A percentile compares a stretch with the other conserved stretches of the same genome.
phyloP scores from a whole-genome alignment of 306 rosid species.

The Malus sieversii region DNA sequence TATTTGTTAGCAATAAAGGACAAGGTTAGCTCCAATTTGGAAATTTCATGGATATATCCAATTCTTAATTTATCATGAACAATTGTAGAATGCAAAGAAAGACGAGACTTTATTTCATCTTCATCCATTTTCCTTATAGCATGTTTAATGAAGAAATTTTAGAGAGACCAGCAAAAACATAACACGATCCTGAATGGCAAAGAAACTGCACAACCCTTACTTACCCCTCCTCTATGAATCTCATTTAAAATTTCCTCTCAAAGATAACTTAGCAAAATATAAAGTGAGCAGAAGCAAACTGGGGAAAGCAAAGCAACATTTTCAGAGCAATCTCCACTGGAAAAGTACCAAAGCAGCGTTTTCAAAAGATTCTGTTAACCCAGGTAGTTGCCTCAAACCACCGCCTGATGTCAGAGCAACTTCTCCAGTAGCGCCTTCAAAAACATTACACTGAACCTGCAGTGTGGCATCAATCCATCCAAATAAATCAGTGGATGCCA shows the following conservation, averaged over 20 bases:
- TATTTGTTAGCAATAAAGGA: background rate
- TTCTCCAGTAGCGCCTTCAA: conserved; percentile 78
- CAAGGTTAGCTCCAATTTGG: background rate
- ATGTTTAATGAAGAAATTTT: too few species aligned
- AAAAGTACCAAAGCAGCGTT: conserved; percentile 80
- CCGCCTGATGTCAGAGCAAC: conserved; percentile 81
- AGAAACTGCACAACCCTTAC: too few species aligned
- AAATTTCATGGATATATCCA: background rate
- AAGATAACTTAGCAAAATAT: background rate
- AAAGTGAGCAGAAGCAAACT: background rate
- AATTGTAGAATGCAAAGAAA: too few species aligned
- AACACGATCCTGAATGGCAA: too few species aligned
- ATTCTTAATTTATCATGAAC: too few species aligned
- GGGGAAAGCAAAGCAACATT: background rate
- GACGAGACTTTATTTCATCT: too few species aligned
- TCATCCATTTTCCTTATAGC: too few species aligned
- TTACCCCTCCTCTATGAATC: background rate
- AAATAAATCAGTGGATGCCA: conserved; percentile 4
- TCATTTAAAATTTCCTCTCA: background rate
- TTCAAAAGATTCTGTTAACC: conserved; percentile 53
- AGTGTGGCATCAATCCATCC: conserved; percentile 13
- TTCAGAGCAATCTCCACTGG: conserved; percentile 1
- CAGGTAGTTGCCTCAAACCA: conserved; percentile 84
- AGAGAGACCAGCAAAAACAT: too few species aligned
- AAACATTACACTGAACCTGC: conserved; percentile 87